Evolutionary conservation across 164 flowering plant species (phyloP), one percentile per base, ranked within the genome.

Genomic region (Warburgia ugandensis): DNA sequence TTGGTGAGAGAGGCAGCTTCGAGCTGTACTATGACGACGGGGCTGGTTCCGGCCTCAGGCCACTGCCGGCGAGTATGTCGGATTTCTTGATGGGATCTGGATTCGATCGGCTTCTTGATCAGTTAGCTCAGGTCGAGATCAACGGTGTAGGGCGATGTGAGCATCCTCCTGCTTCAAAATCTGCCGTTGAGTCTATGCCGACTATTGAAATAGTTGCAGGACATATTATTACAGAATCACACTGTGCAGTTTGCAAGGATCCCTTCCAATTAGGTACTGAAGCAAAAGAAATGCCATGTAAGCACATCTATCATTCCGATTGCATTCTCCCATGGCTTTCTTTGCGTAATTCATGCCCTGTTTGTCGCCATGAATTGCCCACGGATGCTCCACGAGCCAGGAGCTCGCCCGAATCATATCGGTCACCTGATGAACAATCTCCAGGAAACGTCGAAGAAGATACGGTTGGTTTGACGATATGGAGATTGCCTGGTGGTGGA

Each of bases 401-500:
- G 40, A 48, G 20, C 36, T 52, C 64, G 2, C 55, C 59, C 1
- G 71, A 45, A 20, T 29, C 56, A 0, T 62, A 52, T 45, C 53
- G 30, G 29, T 33, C 55, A 35, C 55, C 51, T 6, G 51, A 21
- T 14, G 60, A 41, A 48, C 64, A 52, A 35, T 51, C 61, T 30
- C 63, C 61, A 16, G 48, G 45, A 17, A 16, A 27, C 0, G 30
- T 31, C 0, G 83, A 72, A 11, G 74, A 69, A 32, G 77, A 68
- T 14, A 46, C 74, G 0, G 75, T 77, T 30, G 91, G 88, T 25
- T 27, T 83, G 61, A 79, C 87, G 7, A 79, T 83, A 10, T 78
- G 91, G 95, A 71, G 91, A 52, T 62, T 86, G 5, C 95, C 95
- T 0, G 88, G 95, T 3, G 95, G 95, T 7, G 91, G 87, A 2